A percentile compares a stretch with the other conserved stretches of the same genome.
Conservation (phyloP, 352 stramenopile genomes). For the Thraustochytrium striatum region DNA sequence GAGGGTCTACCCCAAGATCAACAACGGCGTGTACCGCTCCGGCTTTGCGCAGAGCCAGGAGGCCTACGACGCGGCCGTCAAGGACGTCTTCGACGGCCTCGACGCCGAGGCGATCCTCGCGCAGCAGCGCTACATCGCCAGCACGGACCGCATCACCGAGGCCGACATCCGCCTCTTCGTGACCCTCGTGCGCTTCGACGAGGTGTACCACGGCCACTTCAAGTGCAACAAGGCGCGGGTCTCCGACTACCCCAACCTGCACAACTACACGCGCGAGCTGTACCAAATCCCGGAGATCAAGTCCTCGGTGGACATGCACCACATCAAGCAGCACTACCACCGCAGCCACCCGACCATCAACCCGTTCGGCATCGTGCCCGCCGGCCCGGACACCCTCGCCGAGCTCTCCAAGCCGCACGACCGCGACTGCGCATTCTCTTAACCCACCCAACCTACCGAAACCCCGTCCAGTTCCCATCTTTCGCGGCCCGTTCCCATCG, state of each 20-base stretch:
- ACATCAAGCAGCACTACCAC: slow-evolving; percentile 96
- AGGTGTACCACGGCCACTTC: slow-evolving; percentile 76
- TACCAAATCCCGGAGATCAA: slow-evolving; percentile 84
- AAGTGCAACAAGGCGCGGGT: slow-evolving; percentile 71
- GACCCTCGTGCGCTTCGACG: slow-evolving; percentile 87
- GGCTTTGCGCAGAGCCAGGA: slow-evolving; percentile 62
- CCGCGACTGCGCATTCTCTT: too few species aligned
- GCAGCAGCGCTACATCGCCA: slow-evolving; percentile 66
- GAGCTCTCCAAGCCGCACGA: too few species aligned
- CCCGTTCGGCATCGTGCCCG: slow-evolving; percentile 83
- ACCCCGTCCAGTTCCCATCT: too few species aligned
- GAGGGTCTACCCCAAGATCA: slow-evolving; percentile 84
- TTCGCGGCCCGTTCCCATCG: too few species aligned
- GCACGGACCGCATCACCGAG: slow-evolving; percentile 64
- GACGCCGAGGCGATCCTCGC: slow-evolving; percentile 71
- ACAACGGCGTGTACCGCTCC: slow-evolving; percentile 80
- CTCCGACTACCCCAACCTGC: slow-evolving; percentile 72
- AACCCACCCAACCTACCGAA: too few species aligned
- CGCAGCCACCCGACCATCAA: slow-evolving; percentile 87
- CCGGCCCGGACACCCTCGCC: too few species aligned
- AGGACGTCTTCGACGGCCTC: slow-evolving; percentile 70
- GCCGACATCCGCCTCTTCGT: slow-evolving; percentile 83
- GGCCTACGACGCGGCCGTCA: slow-evolving; percentile 73
- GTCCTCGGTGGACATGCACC: slow-evolving; percentile 84
- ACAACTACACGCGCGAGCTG: slow-evolving; percentile 75